A percentile compares a stretch with the other conserved stretches of the same genome.
These are phyloP conservation scores for Dendrothele bispora DNA, from an alignment of 768 basidiomycete species.

Conservation along the genomic window DNA sequence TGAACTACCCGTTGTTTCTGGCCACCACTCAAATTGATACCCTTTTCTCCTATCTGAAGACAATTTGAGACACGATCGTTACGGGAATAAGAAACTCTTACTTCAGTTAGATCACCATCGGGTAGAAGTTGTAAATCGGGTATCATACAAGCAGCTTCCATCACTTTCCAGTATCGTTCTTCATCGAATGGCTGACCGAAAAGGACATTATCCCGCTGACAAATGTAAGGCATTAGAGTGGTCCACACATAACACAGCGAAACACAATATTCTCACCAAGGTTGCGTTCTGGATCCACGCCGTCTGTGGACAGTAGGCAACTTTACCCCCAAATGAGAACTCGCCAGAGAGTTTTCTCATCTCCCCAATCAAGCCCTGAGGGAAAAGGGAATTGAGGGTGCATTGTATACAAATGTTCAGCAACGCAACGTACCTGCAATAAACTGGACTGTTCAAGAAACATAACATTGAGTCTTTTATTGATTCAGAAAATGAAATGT, in stretches of 20 bases:
- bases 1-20: constrained; percentile 55
- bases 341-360: constrained; percentile 56
- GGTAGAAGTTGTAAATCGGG: constrained; percentile 65
- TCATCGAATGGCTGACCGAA: constrained; percentile 69
- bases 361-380: constrained; percentile 70
- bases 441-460: constrained; percentile 43
- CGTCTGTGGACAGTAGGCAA: constrained; percentile 72
- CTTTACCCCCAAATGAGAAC: constrained; percentile 58
- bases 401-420: too few relatives aligned
- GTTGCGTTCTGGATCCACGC: constrained; percentile 79
- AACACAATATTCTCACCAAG: constrained; percentile 35
- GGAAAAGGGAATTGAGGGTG: too few relatives aligned
- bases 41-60: constrained; percentile 67
- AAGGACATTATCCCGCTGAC: constrained; percentile 61
- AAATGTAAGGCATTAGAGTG: not conserved
- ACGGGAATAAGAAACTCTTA: constrained; percentile 20
- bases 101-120: constrained; percentile 74
- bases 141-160: constrained; percentile 57
- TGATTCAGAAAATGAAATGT: not conserved
- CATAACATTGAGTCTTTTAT: not conserved
- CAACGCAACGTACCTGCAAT: too few relatives aligned
- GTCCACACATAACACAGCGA: not conserved
- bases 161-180: constrained; percentile 62
- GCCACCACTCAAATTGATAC: constrained; percentile 66
- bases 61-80: not conserved